These are phyloP conservation scores for Populus hybrid DNA, from an alignment of 441 rosid species.

Conservation along the genomic window DNA sequence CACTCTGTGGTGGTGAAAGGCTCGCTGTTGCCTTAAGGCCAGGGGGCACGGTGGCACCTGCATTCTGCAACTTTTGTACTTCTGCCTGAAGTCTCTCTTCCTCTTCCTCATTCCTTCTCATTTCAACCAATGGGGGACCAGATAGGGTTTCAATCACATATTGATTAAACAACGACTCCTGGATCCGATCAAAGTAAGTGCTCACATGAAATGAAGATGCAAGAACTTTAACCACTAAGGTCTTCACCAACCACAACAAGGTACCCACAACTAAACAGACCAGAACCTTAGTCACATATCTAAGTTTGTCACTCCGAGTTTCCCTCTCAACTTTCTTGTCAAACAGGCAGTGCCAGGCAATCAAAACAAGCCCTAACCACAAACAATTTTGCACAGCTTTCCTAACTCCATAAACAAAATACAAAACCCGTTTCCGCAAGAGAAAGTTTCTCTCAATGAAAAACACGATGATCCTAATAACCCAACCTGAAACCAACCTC, in stretches of 20 bases:
- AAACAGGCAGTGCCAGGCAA: constrained; percentile 59
- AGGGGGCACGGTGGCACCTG: constrained; percentile 51
- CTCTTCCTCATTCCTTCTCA: constrained; percentile 41
- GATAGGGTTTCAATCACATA: constrained; percentile 64
- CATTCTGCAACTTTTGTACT: constrained; percentile 50
- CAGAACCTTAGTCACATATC: constrained; percentile 46
- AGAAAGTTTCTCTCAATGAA: constrained; percentile 63
- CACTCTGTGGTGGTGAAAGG: constrained; percentile 24
- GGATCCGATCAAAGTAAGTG: constrained; percentile 70
- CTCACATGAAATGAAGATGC: constrained; percentile 79
- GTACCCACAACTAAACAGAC: constrained; percentile 57
- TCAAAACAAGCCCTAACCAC: constrained; percentile 62
- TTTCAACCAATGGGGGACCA: constrained; percentile 58
- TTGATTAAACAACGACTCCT: constrained; percentile 62
- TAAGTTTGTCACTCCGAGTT: constrained; percentile 31
- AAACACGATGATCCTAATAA: constrained; percentile 52
- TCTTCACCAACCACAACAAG: constrained; percentile 60
- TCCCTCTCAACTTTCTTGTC: constrained; percentile 48
- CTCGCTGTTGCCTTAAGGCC: constrained; percentile 27
- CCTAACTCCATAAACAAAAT: constrained; percentile 69
- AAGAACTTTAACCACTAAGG: constrained; percentile 61
- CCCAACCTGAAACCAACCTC: constrained; percentile 81
- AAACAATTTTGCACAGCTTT: constrained; percentile 73
- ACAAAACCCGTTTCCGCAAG: constrained; percentile 54
- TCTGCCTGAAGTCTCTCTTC: constrained; percentile 38